Evolutionary conservation across 2,329 filamentous ascomycete genomes (phyloP).

Genomic region (Gliomastix tumulicola): DNA sequence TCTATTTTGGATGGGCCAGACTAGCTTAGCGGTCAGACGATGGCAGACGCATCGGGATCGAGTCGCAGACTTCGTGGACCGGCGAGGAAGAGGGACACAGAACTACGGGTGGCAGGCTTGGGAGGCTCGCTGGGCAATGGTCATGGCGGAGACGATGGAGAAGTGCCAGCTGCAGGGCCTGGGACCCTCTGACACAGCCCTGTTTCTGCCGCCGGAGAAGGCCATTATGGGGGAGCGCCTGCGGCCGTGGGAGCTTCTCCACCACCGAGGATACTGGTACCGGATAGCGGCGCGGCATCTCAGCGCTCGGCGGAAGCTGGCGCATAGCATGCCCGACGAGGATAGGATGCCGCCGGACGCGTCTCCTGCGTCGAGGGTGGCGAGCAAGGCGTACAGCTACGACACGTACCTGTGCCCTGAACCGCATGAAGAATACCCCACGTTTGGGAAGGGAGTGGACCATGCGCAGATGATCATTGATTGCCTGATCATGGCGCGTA

Average conservation of each 20-base stretch:
- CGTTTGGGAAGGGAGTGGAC: constrained; percentile 42
- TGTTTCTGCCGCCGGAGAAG: constrained; percentile 54
- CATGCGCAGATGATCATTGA: constrained; percentile 50
- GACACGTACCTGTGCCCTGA: constrained; percentile 62
- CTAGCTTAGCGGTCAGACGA: constrained; percentile 70
- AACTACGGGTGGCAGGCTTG: constrained; percentile 95
- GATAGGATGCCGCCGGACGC: constrained; percentile 42
- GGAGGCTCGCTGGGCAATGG: constrained; percentile 66
- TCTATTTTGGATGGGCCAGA: constrained; percentile 70
- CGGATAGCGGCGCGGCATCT: constrained; percentile 52
- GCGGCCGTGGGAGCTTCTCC: constrained; percentile 56
- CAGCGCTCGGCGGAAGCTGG: constrained; percentile 43
- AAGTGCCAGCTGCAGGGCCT: constrained; percentile 45
- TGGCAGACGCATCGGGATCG: constrained; percentile 75
- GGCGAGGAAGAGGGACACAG: constrained; percentile 74
- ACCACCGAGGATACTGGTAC: constrained; percentile 64
- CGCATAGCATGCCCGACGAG: constrained; percentile 51
- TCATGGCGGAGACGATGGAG: constrained; percentile 56
- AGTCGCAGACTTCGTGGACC: constrained; percentile 71
- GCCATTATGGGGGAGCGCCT: constrained; percentile 48
- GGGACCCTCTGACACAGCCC: constrained; percentile 28
- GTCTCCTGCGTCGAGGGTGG: constrained; percentile 36
- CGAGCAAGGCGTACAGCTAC: constrained; percentile 48
- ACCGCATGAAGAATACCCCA: constrained; percentile 52
- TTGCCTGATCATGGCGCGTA: constrained; percentile 39